phyloP scores from a whole-genome alignment of 208 protist species.

The Leishmania tropica region DNA sequence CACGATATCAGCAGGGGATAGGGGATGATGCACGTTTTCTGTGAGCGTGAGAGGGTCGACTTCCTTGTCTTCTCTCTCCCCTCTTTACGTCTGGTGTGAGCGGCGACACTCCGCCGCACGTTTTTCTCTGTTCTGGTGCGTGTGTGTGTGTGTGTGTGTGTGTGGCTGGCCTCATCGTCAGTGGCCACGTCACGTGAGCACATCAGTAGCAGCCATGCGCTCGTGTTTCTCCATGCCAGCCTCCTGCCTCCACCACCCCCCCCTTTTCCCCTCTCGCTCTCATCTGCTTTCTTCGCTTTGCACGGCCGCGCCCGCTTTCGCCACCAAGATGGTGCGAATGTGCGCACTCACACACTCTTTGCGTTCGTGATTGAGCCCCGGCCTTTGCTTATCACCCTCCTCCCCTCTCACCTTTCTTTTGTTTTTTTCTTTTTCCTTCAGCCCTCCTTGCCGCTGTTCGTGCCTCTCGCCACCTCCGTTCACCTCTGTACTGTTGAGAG shows the following conservation, averaged over 20 bases:
- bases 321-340: background rate
- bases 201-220: background rate
- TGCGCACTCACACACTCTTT: background rate
- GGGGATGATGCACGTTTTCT: background rate
- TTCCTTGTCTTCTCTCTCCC: background rate
- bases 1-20: background rate
- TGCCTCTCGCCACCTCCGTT: background rate
- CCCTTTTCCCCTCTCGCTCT: background rate
- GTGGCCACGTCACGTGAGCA: background rate
- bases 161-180: background rate
- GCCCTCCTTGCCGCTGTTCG: background rate
- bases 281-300: background rate
- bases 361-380: background rate
- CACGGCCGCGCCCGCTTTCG: background rate
- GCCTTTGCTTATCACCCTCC: background rate
- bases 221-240: background rate
- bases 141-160: background rate
- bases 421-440: background rate
- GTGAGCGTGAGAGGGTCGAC: background rate
- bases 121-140: background rate
- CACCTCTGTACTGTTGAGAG: background rate
- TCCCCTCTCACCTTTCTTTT: background rate
- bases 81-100: background rate
- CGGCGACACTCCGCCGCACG: background rate
- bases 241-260: background rate